Evolutionary conservation across 371 early-diverging fungal species (phyloP).

Genomic region (Zychaea mexicana): DNA sequence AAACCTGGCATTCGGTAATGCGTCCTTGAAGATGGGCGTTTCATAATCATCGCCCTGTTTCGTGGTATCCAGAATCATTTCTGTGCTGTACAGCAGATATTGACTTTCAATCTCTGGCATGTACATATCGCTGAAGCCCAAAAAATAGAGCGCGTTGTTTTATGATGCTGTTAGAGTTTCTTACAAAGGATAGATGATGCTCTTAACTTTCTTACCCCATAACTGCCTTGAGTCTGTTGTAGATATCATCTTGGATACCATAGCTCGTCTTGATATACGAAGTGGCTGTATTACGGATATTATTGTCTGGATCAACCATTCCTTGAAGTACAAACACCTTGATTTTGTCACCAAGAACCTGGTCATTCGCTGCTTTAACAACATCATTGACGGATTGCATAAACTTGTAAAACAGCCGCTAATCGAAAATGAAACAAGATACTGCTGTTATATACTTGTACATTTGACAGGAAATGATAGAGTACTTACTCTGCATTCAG

Average conservation of each 20-base stretch:
- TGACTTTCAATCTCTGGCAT: conserved; percentile 62
- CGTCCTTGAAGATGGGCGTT: conserved; percentile 59
- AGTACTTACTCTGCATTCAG: conserved; percentile 50
- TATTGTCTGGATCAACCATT: conserved; percentile 30
- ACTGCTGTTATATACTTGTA: no score
- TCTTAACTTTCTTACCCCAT: background rate
- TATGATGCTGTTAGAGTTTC: no score
- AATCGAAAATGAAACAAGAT: background rate
- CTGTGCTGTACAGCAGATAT: conserved; percentile 63
- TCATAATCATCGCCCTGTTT: conserved; percentile 62
- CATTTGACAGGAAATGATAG: background rate
- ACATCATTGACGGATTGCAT: conserved; percentile 17
- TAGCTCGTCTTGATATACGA: conserved; percentile 48
- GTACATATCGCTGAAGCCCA: conserved; percentile 56
- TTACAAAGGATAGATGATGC: background rate
- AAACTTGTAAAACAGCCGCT: conserved; percentile 37
- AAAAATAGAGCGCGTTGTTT: no score
- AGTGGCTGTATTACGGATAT: conserved; percentile 49
- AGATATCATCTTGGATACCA: conserved; percentile 38
- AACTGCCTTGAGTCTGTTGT: conserved; percentile 30
- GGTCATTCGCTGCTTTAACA: background rate
- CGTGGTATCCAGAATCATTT: conserved; percentile 60
- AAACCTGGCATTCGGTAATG: conserved; percentile 67
- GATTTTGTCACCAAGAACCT: conserved; percentile 29
- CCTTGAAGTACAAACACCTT: conserved; percentile 58